Conservation (phyloP, 2,329 filamentous ascomycete species). For the Lecanoromycetidae sp. region DNA sequence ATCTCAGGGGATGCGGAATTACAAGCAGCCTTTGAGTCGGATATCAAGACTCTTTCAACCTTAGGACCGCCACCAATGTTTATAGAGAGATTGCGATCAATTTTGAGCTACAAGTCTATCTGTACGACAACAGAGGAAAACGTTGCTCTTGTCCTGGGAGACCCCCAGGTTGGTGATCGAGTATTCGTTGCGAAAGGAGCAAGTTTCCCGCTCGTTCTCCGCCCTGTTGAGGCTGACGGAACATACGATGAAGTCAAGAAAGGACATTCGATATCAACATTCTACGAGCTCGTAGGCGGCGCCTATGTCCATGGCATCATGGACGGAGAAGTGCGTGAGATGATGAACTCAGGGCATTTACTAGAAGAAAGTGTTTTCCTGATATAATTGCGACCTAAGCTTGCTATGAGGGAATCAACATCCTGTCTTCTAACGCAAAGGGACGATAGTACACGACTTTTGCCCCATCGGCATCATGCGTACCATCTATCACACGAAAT, state of each 20-base stretch:
- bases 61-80: background rate
- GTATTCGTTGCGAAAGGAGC: background rate
- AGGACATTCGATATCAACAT: background rate
- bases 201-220: background rate
- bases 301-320: conserved; percentile 2
- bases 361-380: background rate
- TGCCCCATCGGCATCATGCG: too few species aligned
- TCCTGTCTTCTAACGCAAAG: too few species aligned
- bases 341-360: background rate
- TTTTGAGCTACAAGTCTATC: background rate
- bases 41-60: too few species aligned
- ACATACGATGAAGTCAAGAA: background rate
- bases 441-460: too few species aligned
- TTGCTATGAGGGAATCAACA: too few species aligned
- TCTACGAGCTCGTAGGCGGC: background rate
- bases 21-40: background rate
- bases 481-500: too few species aligned
- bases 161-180: background rate
- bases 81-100: background rate
- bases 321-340: conserved; percentile 1
- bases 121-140: background rate
- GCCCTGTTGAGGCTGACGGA: background rate
- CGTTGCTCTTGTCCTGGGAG: background rate
- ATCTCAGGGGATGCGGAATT: background rate
- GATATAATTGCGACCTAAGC: background rate